Base-by-base conservation (phyloP, 78 protist species). In the Dictyostelium citrinum region DNA sequence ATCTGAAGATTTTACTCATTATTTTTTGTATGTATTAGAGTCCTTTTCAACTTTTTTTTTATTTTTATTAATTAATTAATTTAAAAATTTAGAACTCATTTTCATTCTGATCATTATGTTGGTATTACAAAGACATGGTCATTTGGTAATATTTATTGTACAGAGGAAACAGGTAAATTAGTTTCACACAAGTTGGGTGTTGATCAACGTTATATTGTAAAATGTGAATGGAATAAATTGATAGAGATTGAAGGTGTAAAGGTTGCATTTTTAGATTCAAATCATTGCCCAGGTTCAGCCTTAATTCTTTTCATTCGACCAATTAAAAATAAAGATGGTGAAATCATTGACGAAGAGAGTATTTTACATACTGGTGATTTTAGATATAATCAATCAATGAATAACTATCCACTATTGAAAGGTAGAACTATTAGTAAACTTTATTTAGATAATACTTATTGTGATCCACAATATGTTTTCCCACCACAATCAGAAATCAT, bases 251-350 rank as follows among this genome's bases (percentile, higher is more conserved):
- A 95, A 45, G 84, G 72, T 8, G 90, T 75, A 17, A 6, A 39
- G 0, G 96, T 97, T 27, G 95, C 98, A 6, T 61, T 93, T 29
- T 76, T 97, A 29, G 96, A 95, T 71, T 97, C 98, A 33, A 96
- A 97, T 91, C 98, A 97, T 82, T 97, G 98, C 78, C 98, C 98
- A 3, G 98, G 98, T 17, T 45, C 97, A 3, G 97, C 95, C 31
- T 80, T 96, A 84, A 12, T 97, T 27, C 70, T 97, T 49, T 97
- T 97, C 85, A 37, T 76, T 20, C 10, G 49, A 20, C 17, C 58
- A 11, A 14, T 70, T 12, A 27, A 2, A 10, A 33, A 70, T 70
- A 5, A 17, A 16, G 6, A 14, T 11, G 33, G 39, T 27, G 72
- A 29, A 11, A 29, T 27, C 31, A 64, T 24, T 8, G 39, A 27